Percentiles rank a stretch among this genome's conserved stretches.
phyloP scores from a whole-genome alignment of 352 stramenopile genomes.

The Phytophthora ohioensis region DNA sequence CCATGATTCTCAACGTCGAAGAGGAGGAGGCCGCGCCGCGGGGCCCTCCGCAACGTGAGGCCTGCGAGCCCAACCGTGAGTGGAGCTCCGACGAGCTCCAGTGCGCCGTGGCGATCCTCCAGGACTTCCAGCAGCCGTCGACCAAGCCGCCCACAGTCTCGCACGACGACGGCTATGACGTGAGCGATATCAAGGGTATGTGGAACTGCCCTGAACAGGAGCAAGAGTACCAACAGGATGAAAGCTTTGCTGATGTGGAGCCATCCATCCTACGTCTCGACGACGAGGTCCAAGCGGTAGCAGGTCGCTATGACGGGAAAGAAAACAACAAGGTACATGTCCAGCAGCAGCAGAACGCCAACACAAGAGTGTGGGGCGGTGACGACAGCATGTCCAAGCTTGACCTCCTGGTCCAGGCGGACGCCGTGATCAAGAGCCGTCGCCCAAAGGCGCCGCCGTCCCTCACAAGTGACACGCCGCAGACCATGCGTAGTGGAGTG shows the following conservation, averaged over 20 bases:
- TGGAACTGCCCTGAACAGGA: constrained; percentile 28
- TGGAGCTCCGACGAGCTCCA: constrained; percentile 68
- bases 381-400: constrained; percentile 56
- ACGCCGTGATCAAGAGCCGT: constrained; percentile 64
- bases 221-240: constrained; percentile 8
- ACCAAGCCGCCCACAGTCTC: constrained; percentile 9
- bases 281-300: background rate
- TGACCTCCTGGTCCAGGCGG: constrained; percentile 76
- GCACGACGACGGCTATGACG: constrained; percentile 6
- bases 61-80: constrained; percentile 24
- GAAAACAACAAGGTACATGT: constrained; percentile 6
- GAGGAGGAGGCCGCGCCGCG: constrained; percentile 28
- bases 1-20: constrained; percentile 55
- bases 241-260: constrained; percentile 1
- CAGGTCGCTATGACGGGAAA: constrained; percentile 9
- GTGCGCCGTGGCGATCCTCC: constrained; percentile 69
- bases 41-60: constrained; percentile 2
- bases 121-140: constrained; percentile 62
- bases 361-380: constrained; percentile 13
- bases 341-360: constrained; percentile 12
- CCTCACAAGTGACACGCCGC: constrained; percentile 9
- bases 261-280: constrained; percentile 1
- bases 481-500: constrained; percentile 61
- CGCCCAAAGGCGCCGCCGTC: constrained; percentile 23
- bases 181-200: constrained; percentile 8